Evolutionary conservation across 2,329 filamentous ascomycete species (phyloP), one percentile per base, ranked within the genome.

Genomic region (Cladobotryum protrusum): DNA sequence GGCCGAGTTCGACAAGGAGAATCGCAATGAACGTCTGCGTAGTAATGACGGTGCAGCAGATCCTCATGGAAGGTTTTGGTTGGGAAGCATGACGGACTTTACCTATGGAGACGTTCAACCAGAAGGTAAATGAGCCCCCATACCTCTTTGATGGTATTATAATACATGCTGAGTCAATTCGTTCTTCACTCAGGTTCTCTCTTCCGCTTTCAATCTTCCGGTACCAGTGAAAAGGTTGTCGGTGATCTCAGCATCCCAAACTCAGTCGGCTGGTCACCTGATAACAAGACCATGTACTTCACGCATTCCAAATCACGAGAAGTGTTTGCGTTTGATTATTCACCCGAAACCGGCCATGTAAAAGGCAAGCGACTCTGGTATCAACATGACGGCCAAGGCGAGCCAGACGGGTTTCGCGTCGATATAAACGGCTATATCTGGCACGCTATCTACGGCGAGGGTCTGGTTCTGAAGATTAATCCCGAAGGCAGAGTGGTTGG

Each of bases 391-490:
- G 79, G 79, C 1, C 66, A 77, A 20, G 84, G 85, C 43, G 80
- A 82, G 54, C 89, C 89, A 1, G 91, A 96, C 67, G 91, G 91
- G 2, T 91, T 92, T 69, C 84, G 85, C 54, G 79, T 95, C 61
- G 91, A 96, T 63, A 79, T 77, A 40, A 82, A 95, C 48, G 90
- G 89, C n/a, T 85, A 86, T 70, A 76, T 96, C 61, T 96, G 92
- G 91, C 84, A 87, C 54, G 87, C 89, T 7, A 75, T 93, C n/a
- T 93, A 89, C 63, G 89, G 89, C 48, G 87, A 86, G 54, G 74
- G 79, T 52, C 79, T 82, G 53, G 87, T 96, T 19, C 71, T 95
- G 56, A 82, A 86, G 64, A 85, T 96, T 61, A 81, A 78, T 43
- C 80, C 83, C 4, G 67, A 77, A 45, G 89, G 89, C 3, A 72